Percentiles rank a stretch among this genome's conserved stretches.
Conservation (phyloP, 2,329 filamentous ascomycete species). For the Neonectria hederae region DNA sequence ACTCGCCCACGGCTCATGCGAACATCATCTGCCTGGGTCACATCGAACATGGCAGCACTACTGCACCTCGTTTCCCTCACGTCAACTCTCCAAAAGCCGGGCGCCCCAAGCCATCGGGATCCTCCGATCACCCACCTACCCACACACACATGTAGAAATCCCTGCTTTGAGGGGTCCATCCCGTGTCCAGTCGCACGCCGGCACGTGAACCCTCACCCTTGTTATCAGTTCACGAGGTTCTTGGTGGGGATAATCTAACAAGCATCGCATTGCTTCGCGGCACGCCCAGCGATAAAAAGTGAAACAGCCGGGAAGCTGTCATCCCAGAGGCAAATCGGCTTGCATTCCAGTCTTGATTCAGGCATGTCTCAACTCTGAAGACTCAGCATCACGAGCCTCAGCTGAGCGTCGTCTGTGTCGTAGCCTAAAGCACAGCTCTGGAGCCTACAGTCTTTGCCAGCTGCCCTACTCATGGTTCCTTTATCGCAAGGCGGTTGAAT, state of each 20-base stretch:
- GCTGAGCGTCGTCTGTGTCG: not conserved
- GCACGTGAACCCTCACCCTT: constrained; percentile 8
- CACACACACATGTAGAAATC: not conserved
- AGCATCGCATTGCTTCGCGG: not conserved
- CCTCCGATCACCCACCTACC: constrained; percentile 29
- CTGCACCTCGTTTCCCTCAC: not conserved
- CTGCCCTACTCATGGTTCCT: constrained; percentile 4
- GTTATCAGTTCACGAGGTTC: not conserved
- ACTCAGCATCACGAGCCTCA: constrained; percentile 1
- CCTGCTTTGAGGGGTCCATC: not conserved
- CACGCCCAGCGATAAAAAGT: not conserved
- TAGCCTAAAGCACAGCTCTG: constrained; percentile 8
- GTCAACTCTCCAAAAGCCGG: not conserved
- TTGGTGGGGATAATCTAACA: not conserved
- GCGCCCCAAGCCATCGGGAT: constrained; percentile 26
- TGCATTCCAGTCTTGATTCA: constrained; percentile 25
- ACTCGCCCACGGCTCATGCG: constrained; percentile 28
- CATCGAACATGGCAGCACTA: constrained; percentile 11
- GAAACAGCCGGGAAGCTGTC: constrained; percentile 5
- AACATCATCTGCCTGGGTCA: constrained; percentile 33
- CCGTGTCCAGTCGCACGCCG: not conserved
- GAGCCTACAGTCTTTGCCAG: not conserved
- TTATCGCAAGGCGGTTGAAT: too few relatives aligned
- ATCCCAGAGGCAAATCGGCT: constrained; percentile 2
- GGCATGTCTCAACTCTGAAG: constrained; percentile 4